A percentile compares a stretch with the other conserved stretches of the same genome.
Conservation (phyloP, 2,329 filamentous ascomycete species). For the Diaporthe amygdali region DNA sequence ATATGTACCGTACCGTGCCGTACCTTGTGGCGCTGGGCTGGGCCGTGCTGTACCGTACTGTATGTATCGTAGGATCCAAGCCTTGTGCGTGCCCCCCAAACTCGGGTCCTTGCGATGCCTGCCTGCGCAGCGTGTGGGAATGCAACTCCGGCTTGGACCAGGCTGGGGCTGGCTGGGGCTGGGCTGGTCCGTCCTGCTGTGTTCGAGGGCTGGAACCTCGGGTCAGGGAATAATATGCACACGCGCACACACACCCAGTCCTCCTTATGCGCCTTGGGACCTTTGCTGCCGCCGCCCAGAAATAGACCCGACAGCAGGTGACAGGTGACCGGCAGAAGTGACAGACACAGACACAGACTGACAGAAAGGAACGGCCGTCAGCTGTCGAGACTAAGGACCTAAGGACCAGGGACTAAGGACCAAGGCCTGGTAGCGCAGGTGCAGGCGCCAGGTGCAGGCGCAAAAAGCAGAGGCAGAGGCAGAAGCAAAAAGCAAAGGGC, state of each 20-base stretch:
- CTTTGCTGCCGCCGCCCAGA: neutral
- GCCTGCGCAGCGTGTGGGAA: neutral
- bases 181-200: neutral
- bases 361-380: neutral
- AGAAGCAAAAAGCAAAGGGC: conserved; percentile 1
- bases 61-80: conserved; percentile 11
- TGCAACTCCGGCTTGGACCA: neutral
- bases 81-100: neutral
- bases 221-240: neutral
- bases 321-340: conserved; percentile 13
- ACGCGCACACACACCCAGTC: neutral
- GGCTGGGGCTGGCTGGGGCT: neutral
- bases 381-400: neutral
- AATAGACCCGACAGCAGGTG: neutral
- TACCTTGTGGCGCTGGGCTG: neutral
- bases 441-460: neutral
- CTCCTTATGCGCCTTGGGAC: neutral
- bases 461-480: neutral
- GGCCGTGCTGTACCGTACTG: neutral
- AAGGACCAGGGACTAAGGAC: neutral
- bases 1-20: neutral
- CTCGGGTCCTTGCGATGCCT: conserved; percentile 1
- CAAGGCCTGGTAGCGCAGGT: neutral
- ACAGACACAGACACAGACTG: neutral
- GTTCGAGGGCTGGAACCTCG: neutral